These are phyloP conservation scores for Alternaria solani DNA, from an alignment of 2,329 filamentous ascomycete species.

Conservation along the genomic window DNA sequence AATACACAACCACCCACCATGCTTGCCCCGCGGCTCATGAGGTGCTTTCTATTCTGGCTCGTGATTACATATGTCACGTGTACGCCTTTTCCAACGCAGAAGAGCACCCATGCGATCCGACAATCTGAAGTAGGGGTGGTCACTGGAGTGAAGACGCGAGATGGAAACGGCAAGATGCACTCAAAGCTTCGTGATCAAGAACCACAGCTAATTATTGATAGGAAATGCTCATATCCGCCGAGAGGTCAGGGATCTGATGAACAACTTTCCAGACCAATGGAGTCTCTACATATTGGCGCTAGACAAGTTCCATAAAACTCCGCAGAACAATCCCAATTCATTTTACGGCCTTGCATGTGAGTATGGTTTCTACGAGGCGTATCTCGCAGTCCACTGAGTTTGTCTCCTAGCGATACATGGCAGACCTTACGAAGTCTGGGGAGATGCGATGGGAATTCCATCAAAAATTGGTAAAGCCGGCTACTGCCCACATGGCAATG, in stretches of 20 bases:
- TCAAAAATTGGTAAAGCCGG: slow-evolving; percentile 54
- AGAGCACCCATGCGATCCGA: neutral
- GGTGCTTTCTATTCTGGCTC: slow-evolving; percentile 3
- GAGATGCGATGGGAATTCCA: slow-evolving; percentile 44
- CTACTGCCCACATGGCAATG: slow-evolving; percentile 80
- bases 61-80: slow-evolving; percentile 18
- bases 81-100: slow-evolving; percentile 3
- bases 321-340: slow-evolving; percentile 71
- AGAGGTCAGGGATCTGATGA: slow-evolving; percentile 71
- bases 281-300: slow-evolving; percentile 80
- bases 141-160: slow-evolving; percentile 29
- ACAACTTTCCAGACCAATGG: slow-evolving; percentile 70
- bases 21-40: slow-evolving; percentile 3
- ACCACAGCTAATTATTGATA: slow-evolving; percentile 16
- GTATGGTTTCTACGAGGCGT: neutral
- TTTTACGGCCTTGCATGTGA: slow-evolving; percentile 80
- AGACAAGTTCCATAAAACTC: slow-evolving; percentile 70
- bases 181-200: neutral
- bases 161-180: slow-evolving; percentile 24
- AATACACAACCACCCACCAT: slow-evolving; percentile 13
- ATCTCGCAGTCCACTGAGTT: neutral
- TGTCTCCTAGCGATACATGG: slow-evolving; percentile 43
- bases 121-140: slow-evolving; percentile 23
- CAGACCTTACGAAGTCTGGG: slow-evolving; percentile 47
- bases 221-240: slow-evolving; percentile 57